Conservation (phyloP, 345 rosid genomes). For the Combretum micranthum region DNA sequence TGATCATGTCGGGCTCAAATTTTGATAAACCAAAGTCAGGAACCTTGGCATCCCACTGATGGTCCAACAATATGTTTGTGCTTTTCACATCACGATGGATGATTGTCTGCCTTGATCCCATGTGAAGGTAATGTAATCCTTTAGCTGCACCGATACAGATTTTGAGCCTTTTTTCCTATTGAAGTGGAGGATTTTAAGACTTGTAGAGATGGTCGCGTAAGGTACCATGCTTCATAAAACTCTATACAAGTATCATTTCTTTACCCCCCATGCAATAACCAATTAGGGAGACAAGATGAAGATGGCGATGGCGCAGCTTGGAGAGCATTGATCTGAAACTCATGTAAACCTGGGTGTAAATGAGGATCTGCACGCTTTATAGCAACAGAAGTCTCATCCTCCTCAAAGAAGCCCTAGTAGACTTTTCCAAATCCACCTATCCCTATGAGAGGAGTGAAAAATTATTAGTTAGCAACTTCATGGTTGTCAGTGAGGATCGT, state of each 20-base stretch:
- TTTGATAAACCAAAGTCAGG: slow-evolving; percentile 17
- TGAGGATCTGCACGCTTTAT: slow-evolving; percentile 30
- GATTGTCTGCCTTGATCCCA: slow-evolving; percentile 12
- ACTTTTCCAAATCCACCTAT: slow-evolving; percentile 34
- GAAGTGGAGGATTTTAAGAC: too few relatives aligned
- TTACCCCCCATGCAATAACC: slow-evolving; percentile 29
- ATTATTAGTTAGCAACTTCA: slow-evolving; percentile 17
- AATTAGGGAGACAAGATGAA: slow-evolving; percentile 29
- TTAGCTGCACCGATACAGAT: slow-evolving; percentile 36
- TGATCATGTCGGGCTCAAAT: slow-evolving; percentile 10
- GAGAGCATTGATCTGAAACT: slow-evolving; percentile 35
- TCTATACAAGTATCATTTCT: slow-evolving; percentile 39
- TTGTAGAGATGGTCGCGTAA: too few relatives aligned
- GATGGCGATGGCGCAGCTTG: slow-evolving; percentile 28
- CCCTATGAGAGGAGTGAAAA: slow-evolving; percentile 24
- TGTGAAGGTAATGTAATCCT: slow-evolving; percentile 28
- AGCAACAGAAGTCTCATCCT: slow-evolving; percentile 22
- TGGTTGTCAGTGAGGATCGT: slow-evolving; percentile 22
- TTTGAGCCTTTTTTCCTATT: slow-evolving; percentile 30
- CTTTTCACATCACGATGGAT: slow-evolving; percentile 24
- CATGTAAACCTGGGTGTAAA: slow-evolving; percentile 26
- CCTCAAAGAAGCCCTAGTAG: slow-evolving; percentile 23
- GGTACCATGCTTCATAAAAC: slow-evolving; percentile 22
- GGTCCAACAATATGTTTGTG: too few relatives aligned
- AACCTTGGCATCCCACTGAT: slow-evolving; percentile 13